These are phyloP conservation scores for Podochytrium sp. DNA, from an alignment of 192 early-diverging fungal species.

Conservation along the genomic window DNA sequence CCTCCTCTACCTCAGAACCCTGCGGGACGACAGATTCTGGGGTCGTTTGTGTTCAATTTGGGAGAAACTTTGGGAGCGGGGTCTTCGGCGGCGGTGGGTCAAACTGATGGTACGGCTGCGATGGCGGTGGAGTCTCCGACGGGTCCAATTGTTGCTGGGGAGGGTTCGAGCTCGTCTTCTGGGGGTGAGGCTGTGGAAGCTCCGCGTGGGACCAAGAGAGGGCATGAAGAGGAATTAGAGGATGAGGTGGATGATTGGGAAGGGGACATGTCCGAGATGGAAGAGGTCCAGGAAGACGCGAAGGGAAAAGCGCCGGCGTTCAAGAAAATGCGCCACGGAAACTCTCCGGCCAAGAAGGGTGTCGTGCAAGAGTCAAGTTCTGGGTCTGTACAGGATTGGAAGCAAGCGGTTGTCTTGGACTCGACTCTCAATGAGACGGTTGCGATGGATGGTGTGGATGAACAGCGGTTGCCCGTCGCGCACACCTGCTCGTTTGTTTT, in stretches of 20 bases:
- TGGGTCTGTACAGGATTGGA: no score
- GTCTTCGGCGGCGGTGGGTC: not conserved
- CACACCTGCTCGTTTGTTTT: conserved; percentile 29
- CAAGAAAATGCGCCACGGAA: conserved; percentile 3
- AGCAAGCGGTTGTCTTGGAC: conserved; percentile 9
- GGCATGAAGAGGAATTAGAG: conserved; percentile 3
- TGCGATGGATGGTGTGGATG: conserved; percentile 1
- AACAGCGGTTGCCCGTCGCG: conserved; percentile 20
- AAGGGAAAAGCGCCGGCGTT: conserved; percentile 2
- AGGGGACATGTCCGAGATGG: no score
- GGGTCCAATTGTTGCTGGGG: not conserved
- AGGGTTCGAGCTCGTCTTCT: not conserved
- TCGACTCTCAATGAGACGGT: conserved; percentile 8
- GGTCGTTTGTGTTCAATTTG: not conserved
- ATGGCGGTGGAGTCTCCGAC: not conserved
- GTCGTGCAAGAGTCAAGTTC: no score
- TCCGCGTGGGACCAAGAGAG: conserved; percentile 16
- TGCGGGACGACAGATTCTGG: not conserved
- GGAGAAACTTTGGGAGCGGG: not conserved
- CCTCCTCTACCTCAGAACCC: not conserved
- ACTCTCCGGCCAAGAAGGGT: not conserved
- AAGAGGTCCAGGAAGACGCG: conserved; percentile 2
- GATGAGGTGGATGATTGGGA: conserved; percentile 29
- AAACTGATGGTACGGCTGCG: not conserved
- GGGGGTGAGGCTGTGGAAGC: not conserved